Conservation (phyloP, 2,329 filamentous ascomycete species). For the Chaetomiaceae sp. region DNA sequence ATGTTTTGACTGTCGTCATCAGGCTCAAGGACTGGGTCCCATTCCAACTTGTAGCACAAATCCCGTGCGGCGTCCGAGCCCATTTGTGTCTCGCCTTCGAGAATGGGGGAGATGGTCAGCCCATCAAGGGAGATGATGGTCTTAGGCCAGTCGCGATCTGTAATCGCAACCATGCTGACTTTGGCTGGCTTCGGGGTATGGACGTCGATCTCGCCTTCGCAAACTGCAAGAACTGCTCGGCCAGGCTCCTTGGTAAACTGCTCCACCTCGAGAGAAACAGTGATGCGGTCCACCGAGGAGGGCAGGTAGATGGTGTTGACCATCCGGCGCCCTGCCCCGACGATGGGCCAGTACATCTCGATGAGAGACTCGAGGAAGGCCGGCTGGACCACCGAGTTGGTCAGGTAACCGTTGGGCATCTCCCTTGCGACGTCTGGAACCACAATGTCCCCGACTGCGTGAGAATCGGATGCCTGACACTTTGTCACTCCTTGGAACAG, state of each 20-base stretch:
- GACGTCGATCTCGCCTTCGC: conserved; percentile 28
- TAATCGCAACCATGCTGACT: conserved; percentile 32
- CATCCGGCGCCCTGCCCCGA: conserved; percentile 26
- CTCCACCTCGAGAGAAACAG: conserved; percentile 30
- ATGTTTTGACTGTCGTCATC: conserved; percentile 11
- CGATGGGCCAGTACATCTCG: conserved; percentile 37
- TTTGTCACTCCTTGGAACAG: conserved; percentile 46
- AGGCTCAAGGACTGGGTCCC: conserved; percentile 34
- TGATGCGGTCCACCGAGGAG: conserved; percentile 35
- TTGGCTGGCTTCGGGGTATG: conserved; percentile 31
- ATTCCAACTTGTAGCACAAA: conserved; percentile 42
- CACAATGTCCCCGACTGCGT: conserved; percentile 31
- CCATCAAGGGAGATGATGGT: conserved; percentile 31
- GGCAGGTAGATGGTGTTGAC: conserved; percentile 38
- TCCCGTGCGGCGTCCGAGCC: conserved; percentile 32
- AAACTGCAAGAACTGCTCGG: conserved; percentile 32
- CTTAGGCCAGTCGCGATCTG: conserved; percentile 25
- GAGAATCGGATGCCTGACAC: conserved; percentile 34
- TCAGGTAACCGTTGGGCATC: conserved; percentile 34
- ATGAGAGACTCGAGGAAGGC: conserved; percentile 37
- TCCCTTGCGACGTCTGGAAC: conserved; percentile 33
- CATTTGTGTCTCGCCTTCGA: conserved; percentile 29
- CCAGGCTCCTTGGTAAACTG: conserved; percentile 26
- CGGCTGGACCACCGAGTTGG: conserved; percentile 32
- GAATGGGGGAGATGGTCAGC: conserved; percentile 36